Evolutionary conservation across 2,329 filamentous ascomycete genomes (phyloP), one percentile per base, ranked within the genome.

Genomic region (Epichloe amarillans): DNA sequence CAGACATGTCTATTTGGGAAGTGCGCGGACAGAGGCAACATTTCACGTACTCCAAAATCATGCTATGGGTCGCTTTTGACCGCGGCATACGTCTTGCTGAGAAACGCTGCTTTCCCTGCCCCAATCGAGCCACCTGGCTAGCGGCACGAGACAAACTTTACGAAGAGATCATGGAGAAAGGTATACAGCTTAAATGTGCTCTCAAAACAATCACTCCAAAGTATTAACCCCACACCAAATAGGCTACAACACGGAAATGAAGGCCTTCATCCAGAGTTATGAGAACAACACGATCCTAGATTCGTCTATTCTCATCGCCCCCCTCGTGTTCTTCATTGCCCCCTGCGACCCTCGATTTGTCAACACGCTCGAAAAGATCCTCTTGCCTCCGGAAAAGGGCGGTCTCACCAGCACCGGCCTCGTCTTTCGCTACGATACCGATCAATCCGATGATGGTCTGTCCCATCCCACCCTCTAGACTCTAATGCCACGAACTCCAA

Each of bases 1-100:
- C 80, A 12, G 85, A 90, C 61, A 88, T 88, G 84, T 88, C 83
- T 3, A 90, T 89, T 58, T 89, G 85, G 86, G 86, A 90, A 63
- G 84, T 88, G 5, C 78, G 85, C 41, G 85, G 85, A 56, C 70
- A 81, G 59, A 84, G 84, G 61, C 84, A 88, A 64, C 79, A 88
- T 60, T 90, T 88, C 57, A 79, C 83, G 14, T 90, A 89, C 66
- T 86, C 82, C n/a, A 87, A 89, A 62, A 75, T 90, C 55, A 86
- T 89, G 82, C 74, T 90, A 21, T 90, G 85, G 86, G 86, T 90
- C 3, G 84, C 85, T 17, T 80, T 90, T 55, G 86, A 90, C 62
- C 80, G 85, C 5, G 85, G 82, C 10, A 68, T 89, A 12, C 83
- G 86, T 2, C 75, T 89, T 1, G 74, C 83, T 4, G 84, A 89